Evolutionary conservation across 1,284 basidiomycete species (phyloP).

Genomic region (Cryptococcus sp.): DNA sequence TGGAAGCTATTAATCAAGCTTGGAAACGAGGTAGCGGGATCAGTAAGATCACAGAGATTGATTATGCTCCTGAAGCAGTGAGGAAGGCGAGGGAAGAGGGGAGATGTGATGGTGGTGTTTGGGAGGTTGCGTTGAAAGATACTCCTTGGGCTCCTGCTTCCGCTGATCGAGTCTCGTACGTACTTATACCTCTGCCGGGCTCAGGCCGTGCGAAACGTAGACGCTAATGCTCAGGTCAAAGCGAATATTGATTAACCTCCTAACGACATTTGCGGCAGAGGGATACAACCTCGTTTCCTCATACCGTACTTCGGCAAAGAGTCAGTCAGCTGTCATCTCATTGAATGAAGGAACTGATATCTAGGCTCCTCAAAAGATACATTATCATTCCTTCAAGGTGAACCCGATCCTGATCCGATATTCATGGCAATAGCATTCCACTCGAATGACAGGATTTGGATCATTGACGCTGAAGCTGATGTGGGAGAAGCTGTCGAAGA

Average conservation of each 20-base stretch:
- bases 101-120: constrained; percentile 40
- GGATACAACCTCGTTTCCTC: constrained; percentile 36
- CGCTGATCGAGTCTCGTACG: constrained; percentile 42
- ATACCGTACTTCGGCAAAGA: constrained; percentile 39
- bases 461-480: constrained; percentile 45
- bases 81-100: constrained; percentile 37
- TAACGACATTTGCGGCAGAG: constrained; percentile 35
- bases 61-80: constrained; percentile 40
- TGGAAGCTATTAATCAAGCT: constrained; percentile 32
- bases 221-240: constrained; percentile 23
- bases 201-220: neutral
- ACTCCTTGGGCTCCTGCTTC: constrained; percentile 37
- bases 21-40: constrained; percentile 36
- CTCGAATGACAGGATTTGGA: constrained; percentile 41
- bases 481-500: constrained; percentile 41
- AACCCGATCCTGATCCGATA: constrained; percentile 41
- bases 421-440: constrained; percentile 44
- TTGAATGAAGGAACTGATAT: constrained; percentile 4
- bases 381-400: constrained; percentile 30
- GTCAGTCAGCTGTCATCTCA: constrained; percentile 13
- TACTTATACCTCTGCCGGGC: constrained; percentile 1
- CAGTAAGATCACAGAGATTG: constrained; percentile 26
- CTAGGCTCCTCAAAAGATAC: constrained; percentile 44
- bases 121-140: constrained; percentile 40
- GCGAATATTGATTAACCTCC: constrained; percentile 39